Evolutionary conservation across 129 eudicot genomes (phyloP).

Genomic region (Flaveria sonorensis): DNA sequence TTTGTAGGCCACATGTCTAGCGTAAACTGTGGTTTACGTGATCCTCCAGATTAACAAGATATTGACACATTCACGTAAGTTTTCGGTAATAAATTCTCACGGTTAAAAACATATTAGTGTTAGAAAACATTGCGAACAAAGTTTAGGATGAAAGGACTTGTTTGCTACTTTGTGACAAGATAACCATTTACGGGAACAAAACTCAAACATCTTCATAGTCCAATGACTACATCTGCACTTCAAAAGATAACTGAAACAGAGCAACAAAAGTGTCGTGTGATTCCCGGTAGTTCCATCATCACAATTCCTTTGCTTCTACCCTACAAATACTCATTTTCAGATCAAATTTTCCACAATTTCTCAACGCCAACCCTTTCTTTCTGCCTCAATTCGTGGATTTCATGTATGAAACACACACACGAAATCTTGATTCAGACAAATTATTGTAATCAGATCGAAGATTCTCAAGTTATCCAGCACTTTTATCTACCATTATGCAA

Average conservation of each 20-base stretch:
- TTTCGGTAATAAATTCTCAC: no score
- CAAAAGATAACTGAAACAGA: not conserved
- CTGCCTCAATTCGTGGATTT: constrained; percentile 28
- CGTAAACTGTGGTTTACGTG: no score
- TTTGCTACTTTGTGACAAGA: no score
- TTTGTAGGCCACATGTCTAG: no score
- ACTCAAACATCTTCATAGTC: no score
- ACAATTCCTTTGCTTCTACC: constrained; percentile 28
- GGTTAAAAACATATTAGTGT: no score
- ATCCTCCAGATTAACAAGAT: no score
- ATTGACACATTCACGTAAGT: no score
- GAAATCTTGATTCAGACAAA: constrained; percentile 19
- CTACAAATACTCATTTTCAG: constrained; percentile 5
- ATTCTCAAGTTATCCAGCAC: constrained; percentile 26
- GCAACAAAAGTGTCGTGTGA: constrained; percentile 9
- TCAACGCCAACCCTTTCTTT: constrained; percentile 24
- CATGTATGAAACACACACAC: constrained; percentile 10
- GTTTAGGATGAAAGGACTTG: no score
- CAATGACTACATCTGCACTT: no score
- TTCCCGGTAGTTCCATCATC: constrained; percentile 30
- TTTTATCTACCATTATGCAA: constrained; percentile 15
- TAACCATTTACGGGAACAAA: no score
- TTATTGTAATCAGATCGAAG: constrained; percentile 17
- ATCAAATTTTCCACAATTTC: constrained; percentile 12
- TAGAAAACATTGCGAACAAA: no score